Conservation (phyloP, 148 eudicot species). For the Chenopodium formosanum region DNA sequence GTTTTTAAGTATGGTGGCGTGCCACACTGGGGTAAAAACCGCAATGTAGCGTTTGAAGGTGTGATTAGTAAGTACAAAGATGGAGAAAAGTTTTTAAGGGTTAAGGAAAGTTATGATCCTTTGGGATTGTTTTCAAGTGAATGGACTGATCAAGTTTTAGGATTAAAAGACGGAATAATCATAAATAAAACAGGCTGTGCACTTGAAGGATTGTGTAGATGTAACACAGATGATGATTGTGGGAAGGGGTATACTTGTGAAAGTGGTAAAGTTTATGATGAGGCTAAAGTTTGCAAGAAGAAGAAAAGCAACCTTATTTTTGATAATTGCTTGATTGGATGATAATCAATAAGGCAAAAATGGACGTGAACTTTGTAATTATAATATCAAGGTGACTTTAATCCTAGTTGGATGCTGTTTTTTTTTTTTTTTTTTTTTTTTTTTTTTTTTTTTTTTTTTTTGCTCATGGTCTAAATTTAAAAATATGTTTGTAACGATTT, state of each 20-base stretch:
- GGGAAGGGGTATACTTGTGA: conserved; percentile 3
- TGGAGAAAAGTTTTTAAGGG: conserved; percentile 12
- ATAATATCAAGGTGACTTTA: no score
- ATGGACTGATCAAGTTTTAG: conserved; percentile 21
- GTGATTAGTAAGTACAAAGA: conserved; percentile 12
- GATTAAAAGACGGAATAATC: not conserved
- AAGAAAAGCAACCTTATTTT: not conserved
- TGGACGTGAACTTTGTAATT: no score
- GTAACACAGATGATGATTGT: not conserved
- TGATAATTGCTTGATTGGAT: not conserved
- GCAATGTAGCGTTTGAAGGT: conserved; percentile 14
- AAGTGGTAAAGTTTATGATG: not conserved
- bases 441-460: no score
- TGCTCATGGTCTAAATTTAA: no score
- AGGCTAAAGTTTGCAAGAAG: conserved; percentile 18
- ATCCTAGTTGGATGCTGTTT: no score
- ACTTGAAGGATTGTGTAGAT: conserved; percentile 19
- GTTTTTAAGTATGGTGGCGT: conserved; percentile 10
- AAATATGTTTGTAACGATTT: no score
- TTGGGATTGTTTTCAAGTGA: conserved; percentile 19
- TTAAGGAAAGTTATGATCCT: conserved; percentile 13
- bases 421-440: no score
- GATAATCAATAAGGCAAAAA: no score
- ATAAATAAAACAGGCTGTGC: conserved; percentile 2
- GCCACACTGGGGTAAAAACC: conserved; percentile 20